phyloP scores from a whole-genome alignment of 2,329 filamentous ascomycete genomes.

The Trichoderma atroviride region DNA sequence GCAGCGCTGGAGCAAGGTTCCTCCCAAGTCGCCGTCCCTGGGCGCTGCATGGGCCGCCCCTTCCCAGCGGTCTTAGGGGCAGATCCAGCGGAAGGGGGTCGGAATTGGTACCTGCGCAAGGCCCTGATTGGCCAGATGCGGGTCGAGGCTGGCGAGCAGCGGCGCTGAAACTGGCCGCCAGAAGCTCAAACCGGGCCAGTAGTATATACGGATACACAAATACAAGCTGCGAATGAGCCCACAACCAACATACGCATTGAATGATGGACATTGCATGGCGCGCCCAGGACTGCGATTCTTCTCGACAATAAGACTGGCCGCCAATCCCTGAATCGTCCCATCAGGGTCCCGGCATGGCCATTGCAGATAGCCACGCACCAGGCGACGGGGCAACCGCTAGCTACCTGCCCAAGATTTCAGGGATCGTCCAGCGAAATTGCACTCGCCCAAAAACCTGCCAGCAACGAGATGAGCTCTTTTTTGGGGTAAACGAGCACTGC shows the following conservation, averaged over 20 bases:
- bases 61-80: slow-evolving; percentile 15
- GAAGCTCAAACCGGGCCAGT: background rate
- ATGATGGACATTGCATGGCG: background rate
- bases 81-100: slow-evolving; percentile 22
- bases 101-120: background rate
- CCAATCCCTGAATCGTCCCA: background rate
- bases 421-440: slow-evolving; percentile 21
- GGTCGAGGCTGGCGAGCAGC: slow-evolving; percentile 6
- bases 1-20: background rate
- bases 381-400: background rate
- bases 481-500: background rate
- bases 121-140: slow-evolving; percentile 2
- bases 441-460: background rate
- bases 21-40: background rate
- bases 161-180: slow-evolving; percentile 9
- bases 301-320: background rate
- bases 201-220: no score
- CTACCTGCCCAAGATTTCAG: slow-evolving; percentile 17
- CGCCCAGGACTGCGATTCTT: background rate
- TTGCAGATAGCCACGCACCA: background rate
- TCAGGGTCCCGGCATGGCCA: background rate
- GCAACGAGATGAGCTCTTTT: slow-evolving; percentile 13
- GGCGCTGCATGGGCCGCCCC: background rate
- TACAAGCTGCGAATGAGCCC: background rate
- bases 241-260: background rate